Conservation (phyloP, 495 filamentous ascomycete genomes). For the Neurospora pannonica region DNA sequence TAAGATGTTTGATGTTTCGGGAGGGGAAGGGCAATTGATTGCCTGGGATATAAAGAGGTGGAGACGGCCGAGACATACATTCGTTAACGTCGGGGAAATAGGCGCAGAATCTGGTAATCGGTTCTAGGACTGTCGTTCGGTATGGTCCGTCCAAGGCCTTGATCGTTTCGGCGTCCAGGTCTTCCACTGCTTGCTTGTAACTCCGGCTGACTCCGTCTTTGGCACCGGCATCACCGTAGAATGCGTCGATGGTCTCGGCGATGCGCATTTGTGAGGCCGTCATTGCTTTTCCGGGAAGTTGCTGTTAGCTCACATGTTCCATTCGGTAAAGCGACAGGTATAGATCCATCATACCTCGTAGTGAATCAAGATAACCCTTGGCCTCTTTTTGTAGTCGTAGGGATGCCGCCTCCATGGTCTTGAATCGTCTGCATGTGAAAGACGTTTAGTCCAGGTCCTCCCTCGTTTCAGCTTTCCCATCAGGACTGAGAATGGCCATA, state of each 20-base stretch:
- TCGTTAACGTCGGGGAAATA: slow-evolving; percentile 99
- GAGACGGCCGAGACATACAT: slow-evolving; percentile 44
- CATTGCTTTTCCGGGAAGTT: slow-evolving; percentile 57
- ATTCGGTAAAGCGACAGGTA: not conserved
- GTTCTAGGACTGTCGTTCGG: slow-evolving; percentile 85
- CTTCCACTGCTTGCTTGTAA: slow-evolving; percentile 97
- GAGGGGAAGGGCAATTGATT: not conserved
- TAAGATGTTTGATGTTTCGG: not conserved
- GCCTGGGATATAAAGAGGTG: not conserved
- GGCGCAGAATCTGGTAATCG: slow-evolving; percentile 88
- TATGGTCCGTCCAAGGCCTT: slow-evolving; percentile 98
- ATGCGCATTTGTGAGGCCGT: slow-evolving; percentile 99
- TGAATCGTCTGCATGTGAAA: slow-evolving; percentile 57
- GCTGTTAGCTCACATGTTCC: slow-evolving; percentile 1
- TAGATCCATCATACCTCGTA: slow-evolving; percentile 55
- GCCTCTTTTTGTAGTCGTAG: slow-evolving; percentile 91
- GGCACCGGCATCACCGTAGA: slow-evolving; percentile 93
- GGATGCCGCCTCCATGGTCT: slow-evolving; percentile 91
- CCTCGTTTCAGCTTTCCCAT: not conserved
- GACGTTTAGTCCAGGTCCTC: not conserved
- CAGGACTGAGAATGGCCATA: slow-evolving; percentile 23
- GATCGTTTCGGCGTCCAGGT: slow-evolving; percentile 95
- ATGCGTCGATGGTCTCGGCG: slow-evolving; percentile 97
- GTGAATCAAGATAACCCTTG: slow-evolving; percentile 90
- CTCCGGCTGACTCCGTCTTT: slow-evolving; percentile 88